Percentiles rank a stretch among this genome's conserved stretches.
Evolutionary conservation across 148 eudicot species (phyloP).

Genomic region (Dysphania ambrosioides): DNA sequence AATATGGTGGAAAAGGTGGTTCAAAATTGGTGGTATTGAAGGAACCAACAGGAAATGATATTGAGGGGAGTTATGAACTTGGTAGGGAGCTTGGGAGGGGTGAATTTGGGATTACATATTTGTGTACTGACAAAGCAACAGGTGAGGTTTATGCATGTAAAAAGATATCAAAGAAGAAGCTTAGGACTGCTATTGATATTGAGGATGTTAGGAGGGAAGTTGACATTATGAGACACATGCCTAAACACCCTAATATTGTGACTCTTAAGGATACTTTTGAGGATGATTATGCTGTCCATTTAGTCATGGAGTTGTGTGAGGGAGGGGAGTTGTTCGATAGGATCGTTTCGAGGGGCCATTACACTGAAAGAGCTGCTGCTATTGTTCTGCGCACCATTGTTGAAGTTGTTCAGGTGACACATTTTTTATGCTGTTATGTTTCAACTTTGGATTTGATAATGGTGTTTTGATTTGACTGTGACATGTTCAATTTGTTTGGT

Average conservation of each 20-base stretch:
- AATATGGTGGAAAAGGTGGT: conserved; percentile 16
- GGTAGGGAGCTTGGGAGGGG: conserved; percentile 62
- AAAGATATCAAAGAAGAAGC: conserved; percentile 48
- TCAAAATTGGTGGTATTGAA: conserved; percentile 37
- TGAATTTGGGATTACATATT: conserved; percentile 47
- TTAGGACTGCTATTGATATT: conserved; percentile 48
- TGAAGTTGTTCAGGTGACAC: conserved; percentile 54
- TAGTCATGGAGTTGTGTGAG: conserved; percentile 64
- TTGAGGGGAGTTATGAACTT: conserved; percentile 39
- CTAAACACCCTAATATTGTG: conserved; percentile 49
- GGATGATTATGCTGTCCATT: conserved; percentile 52
- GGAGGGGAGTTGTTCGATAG: conserved; percentile 56
- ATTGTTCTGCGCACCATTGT: conserved; percentile 44
- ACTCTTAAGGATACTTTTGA: conserved; percentile 55
- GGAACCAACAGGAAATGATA: conserved; percentile 45
- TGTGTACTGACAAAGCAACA: conserved; percentile 41
- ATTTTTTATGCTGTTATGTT: background rate
- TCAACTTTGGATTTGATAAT: background rate
- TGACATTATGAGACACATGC: conserved; percentile 45
- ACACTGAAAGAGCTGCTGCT: conserved; percentile 64
- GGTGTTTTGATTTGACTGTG: conserved; percentile 4
- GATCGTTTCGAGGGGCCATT: conserved; percentile 58
- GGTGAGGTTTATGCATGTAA: conserved; percentile 52
- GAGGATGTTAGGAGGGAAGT: conserved; percentile 61
- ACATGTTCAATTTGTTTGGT: background rate